Evolutionary conservation across 495 filamentous ascomycete genomes (phyloP).

Genomic region (Articulospora tetracladia): DNA sequence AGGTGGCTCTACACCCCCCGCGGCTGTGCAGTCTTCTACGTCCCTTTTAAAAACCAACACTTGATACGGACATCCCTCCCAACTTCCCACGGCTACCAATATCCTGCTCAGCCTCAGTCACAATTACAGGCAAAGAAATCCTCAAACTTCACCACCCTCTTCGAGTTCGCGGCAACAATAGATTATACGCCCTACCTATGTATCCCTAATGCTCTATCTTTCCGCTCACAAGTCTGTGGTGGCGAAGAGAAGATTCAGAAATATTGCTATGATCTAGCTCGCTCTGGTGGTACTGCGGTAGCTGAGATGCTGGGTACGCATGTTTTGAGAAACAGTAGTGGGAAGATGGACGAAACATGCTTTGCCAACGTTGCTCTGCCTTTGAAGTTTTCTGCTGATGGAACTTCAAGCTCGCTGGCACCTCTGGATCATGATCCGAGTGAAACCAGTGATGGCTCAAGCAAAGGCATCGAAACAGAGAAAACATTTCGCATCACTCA

Average conservation of each 20-base stretch:
- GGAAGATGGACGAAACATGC: background rate
- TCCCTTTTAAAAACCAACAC: slow-evolving; percentile 66
- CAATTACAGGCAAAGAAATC: slow-evolving; percentile 32
- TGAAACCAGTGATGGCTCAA: no score
- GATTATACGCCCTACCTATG: slow-evolving; percentile 71
- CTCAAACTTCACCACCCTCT: slow-evolving; percentile 58
- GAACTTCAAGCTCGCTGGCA: no score
- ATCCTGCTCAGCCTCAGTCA: background rate
- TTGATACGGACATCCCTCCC: slow-evolving; percentile 73
- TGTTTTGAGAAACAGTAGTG: slow-evolving; percentile 55
- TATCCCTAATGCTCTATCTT: slow-evolving; percentile 66
- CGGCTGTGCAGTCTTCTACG: slow-evolving; percentile 74
- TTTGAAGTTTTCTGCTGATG: background rate
- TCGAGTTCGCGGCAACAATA: slow-evolving; percentile 73
- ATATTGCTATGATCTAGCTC: slow-evolving; percentile 56
- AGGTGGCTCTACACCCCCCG: slow-evolving; percentile 79
- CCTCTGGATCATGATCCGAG: no score
- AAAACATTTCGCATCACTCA: background rate
- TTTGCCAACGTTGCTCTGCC: slow-evolving; percentile 21
- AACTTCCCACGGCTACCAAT: slow-evolving; percentile 54
- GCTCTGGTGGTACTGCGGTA: slow-evolving; percentile 51
- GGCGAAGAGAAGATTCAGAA: slow-evolving; percentile 64
- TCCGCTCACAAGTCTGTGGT: slow-evolving; percentile 61
- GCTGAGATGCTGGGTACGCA: slow-evolving; percentile 65
- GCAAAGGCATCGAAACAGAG: background rate